These are phyloP conservation scores for Tricholoma hemisulphureum DNA, from an alignment of 768 basidiomycete genomes.

Conservation along the genomic window DNA sequence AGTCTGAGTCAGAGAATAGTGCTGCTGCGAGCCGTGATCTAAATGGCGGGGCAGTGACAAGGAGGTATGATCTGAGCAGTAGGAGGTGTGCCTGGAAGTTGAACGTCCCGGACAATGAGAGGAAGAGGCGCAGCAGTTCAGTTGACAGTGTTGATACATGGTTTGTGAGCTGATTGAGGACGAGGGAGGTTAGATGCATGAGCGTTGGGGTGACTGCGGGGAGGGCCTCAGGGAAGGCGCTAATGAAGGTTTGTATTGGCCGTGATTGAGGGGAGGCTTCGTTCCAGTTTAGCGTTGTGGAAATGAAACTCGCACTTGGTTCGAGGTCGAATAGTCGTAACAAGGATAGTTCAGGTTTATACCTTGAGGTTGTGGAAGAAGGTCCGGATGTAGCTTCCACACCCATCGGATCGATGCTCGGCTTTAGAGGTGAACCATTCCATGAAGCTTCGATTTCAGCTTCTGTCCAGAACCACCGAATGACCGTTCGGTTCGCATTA, in stretches of 20 bases:
- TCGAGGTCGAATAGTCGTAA: slow-evolving; percentile 67
- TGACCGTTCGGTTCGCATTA: slow-evolving; percentile 20
- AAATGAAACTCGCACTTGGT: slow-evolving; percentile 45
- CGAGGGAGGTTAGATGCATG: slow-evolving; percentile 56
- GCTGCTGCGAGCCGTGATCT: slow-evolving; percentile 65
- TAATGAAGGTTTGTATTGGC: slow-evolving; percentile 48
- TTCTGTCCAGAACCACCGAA: slow-evolving; percentile 66
- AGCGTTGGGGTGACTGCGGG: slow-evolving; percentile 68
- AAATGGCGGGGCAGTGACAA: slow-evolving; percentile 73
- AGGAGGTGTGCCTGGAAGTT: slow-evolving; percentile 65
- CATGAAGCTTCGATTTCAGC: slow-evolving; percentile 52
- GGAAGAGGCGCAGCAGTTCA: slow-evolving; percentile 64
- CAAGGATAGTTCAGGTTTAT: slow-evolving; percentile 38
- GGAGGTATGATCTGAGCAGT: slow-evolving; percentile 72
- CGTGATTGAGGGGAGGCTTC: slow-evolving; percentile 2
- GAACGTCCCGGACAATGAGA: slow-evolving; percentile 61
- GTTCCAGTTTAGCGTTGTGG: slow-evolving; percentile 13
- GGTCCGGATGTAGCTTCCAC: neutral
- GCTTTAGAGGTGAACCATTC: slow-evolving; percentile 20
- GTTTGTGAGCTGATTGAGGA: slow-evolving; percentile 57
- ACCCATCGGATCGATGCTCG: neutral
- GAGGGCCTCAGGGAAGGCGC: slow-evolving; percentile 54
- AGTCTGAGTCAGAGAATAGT: slow-evolving; percentile 74
- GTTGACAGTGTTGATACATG: slow-evolving; percentile 66
- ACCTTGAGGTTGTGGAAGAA: slow-evolving; percentile 3